Evolutionary conservation across 805 yeast genomes (phyloP), one percentile per base, ranked within the genome.

Genomic region (Kodamaea nitidulidarum): DNA sequence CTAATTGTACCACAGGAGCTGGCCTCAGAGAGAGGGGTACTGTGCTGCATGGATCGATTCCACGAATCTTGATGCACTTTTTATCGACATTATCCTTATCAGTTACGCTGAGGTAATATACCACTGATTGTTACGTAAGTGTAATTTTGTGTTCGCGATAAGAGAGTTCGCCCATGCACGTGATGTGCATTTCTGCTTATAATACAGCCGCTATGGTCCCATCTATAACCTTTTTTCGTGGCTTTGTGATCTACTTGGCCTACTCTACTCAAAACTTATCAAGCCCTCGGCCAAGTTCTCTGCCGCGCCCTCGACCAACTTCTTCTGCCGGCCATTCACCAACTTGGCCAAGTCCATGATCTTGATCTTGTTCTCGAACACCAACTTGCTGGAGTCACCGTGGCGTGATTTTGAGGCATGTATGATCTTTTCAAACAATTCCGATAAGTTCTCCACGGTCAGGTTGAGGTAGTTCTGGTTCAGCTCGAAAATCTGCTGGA

Each of bases 401-500:
- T 43, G 32, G 22, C 45, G 43, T 14, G 48, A 45, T 38, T 58
- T 57, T 37, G 56, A 55, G 36, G 55, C 55, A 22, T 48, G 45
- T 38, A 58, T 61, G 32, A 68, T 60, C 31, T 58, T 55, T 52
- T 71, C 80, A 54, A 85, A 76, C 10, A 83, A 60, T 50, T 74
- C 75, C 12, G 87, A 78, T 22, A 85, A 65, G 40, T 75, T 79
- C 54, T 86, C 95, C 9, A 84, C 87, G 0, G 85, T 77, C 42
- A 70, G 63, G 40, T 77, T 77, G 25, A 87, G 63, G 37, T 73
- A 75, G 38, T 70, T 76, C 58, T 86, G 95, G 52, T 80, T 80
- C 41, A 74, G 77, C 51, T 87, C 95, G 50, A 88, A 77, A 5
- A 86, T 73, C 26, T 71, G 68, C 7, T 81, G 75, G 40, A 73